Evolutionary conservation across 768 basidiomycete species (phyloP), one percentile per base, ranked within the genome.

Genomic region (Naganishia kalamii): DNA sequence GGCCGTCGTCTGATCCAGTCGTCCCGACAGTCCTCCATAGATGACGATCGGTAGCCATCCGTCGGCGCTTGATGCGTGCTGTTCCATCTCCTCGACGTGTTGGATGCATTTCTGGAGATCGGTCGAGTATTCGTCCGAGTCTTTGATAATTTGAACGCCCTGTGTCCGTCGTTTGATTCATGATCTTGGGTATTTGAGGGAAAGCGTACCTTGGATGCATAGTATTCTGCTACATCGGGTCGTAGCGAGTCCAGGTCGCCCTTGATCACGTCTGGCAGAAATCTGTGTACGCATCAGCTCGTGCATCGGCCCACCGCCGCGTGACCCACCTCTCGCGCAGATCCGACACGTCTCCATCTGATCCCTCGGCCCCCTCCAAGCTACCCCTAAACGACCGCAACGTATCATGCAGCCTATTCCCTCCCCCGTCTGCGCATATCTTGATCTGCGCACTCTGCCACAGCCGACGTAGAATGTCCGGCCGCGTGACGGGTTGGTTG

Each of bases 1-100:
- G 72, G 96, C 92, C 4, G 93, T 81, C 0, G 92, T 96, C 72
- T 99, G 96, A 77, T 99, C 96, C 3, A 99, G 81, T 29, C 96
- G 85, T 0, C 96, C 96, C 4, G 88, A 83, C 2, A 99, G 80
- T 0, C 96, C 93, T 5, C 96, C 93, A 1, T 94, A 83, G 33
- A 99, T 65, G 35, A 43, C 48, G 49, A 37, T 69, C 43, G 68
- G 57, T 23, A 32, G 37, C 54, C 33, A 57, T 23, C 13, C 4
- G 12, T 37, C 27, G 19, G 23, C 54, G 4, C 54, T 35, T 23
- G 23, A 23, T 6, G 25, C 79, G 67, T 60, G 69, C 19, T 70
- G 65, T 71, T 92, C 90, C 65, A 81, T 82, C 60, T 84, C 83
- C 51, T 84, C 76, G 3, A 97, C 73, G 5, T 85, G 82, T 6